Evolutionary conservation across 148 eudicot species (phyloP), one percentile per base, ranked within the genome.

Genomic region (Bassia scoparia): DNA sequence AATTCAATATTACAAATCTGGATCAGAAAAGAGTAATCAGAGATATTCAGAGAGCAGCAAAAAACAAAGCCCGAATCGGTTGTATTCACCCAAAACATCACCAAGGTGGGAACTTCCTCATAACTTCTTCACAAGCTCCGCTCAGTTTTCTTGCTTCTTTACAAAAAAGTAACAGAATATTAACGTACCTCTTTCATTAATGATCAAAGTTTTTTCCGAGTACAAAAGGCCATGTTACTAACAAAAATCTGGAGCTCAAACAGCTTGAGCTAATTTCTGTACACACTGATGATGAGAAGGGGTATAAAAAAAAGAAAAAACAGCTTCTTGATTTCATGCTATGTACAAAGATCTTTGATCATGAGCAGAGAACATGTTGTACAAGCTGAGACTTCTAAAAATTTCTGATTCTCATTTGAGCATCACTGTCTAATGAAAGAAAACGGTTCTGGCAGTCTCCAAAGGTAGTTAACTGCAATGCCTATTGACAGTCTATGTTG

Each of bases 311-410:
- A 60, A 30, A 31, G 52, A 53, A 27, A 37, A 46, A n/a, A n/a
- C n/a, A n/a, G n/a, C 61, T 58, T 72, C 74, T 53, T 37, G 43
- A 52, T 77, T 61, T 74, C 35, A 73, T 50, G 33, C 76, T 70
- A 55, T 44, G 41, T 54, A 78, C 68, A 35, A 16, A 23, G 54
- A 68, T 50, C 56, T 68, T 44, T 52, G 48, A 8, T 49, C 46
- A 67, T 55, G 64, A 31, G 59, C 29, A 37, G 26, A 11, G 38
- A 64, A 72, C 41, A 12, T 41, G 46, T 35, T 37, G 73, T 53
- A 30, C 6, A 61, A 66, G 15, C 26, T 7, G 63, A 48, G 43
- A 41, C 24, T 73, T 35, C 56, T 63, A 41, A 1, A 14, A 31
- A 61, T 54, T 15, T 38, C 54, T 70, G 17, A 37, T 17, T 61